Percentiles rank a stretch among this genome's conserved stretches.
phyloP scores from a whole-genome alignment of 176 grass and related monocot genomes.

The Alopecurus myosuroides region DNA sequence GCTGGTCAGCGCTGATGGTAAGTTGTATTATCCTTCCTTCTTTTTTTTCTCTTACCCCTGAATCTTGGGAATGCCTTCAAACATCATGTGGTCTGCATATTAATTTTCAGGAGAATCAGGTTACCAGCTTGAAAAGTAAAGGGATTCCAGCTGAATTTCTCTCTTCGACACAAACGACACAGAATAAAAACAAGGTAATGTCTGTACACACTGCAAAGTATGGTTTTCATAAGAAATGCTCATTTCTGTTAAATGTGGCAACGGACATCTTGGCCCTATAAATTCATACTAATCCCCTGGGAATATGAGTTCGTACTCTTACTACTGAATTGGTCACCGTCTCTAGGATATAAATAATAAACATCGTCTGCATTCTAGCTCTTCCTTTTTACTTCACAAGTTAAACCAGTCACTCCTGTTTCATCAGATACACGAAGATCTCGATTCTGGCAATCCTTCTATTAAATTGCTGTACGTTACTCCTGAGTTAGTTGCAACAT shows the following conservation, averaged over 20 bases:
- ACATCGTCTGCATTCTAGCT: not conserved
- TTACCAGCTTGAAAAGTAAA: constrained; percentile 74
- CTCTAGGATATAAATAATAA: not conserved
- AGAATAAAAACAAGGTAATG: constrained; percentile 63
- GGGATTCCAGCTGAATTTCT: constrained; percentile 92
- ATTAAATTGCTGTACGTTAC: constrained; percentile 92
- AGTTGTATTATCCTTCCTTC: constrained; percentile 13
- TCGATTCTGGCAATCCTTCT: constrained; percentile 75
- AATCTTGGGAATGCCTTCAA: constrained; percentile 1
- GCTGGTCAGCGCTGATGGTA: constrained; percentile 80
- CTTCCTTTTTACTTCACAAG: constrained; percentile 1
- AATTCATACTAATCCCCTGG: not conserved
- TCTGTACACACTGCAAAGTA: not conserved
- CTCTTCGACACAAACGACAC: constrained; percentile 77
- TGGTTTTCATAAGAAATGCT: not conserved
- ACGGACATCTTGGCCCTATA: not conserved
- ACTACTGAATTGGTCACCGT: not conserved
- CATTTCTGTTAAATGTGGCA: not conserved
- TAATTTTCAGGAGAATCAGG: constrained; percentile 82
- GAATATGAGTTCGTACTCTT: constrained; percentile 1
- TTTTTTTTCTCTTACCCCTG: constrained; percentile 17
- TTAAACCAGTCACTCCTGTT: not conserved
- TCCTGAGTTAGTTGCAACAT: constrained; percentile 85
- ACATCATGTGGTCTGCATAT: constrained; percentile 30
- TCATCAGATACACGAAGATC: constrained; percentile 83